phyloP scores from a whole-genome alignment of 2,329 filamentous ascomycete genomes.

The Alternaria brassicae region DNA sequence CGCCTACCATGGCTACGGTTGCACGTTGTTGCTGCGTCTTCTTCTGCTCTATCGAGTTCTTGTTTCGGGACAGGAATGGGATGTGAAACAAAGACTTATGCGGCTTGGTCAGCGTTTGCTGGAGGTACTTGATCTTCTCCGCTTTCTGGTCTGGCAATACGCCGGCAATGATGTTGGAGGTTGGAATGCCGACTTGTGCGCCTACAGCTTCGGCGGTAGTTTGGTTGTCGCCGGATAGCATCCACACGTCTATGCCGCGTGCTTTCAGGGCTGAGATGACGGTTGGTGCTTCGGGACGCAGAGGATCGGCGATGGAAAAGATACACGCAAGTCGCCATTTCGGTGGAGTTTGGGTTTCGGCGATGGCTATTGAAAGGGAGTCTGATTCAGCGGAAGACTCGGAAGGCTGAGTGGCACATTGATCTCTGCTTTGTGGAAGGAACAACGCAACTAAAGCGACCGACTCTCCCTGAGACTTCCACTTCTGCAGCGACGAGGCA shows the following conservation, averaged over 20 bases:
- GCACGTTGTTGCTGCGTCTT: constrained; percentile 52
- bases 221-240: constrained; percentile 92
- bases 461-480: constrained; percentile 54
- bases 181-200: constrained; percentile 73
- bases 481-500: constrained; percentile 39
- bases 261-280: constrained; percentile 71
- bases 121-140: constrained; percentile 66
- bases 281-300: constrained; percentile 73
- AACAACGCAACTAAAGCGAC: constrained; percentile 50
- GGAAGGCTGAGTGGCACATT: background rate
- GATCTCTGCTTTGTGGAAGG: background rate
- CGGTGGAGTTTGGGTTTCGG: background rate
- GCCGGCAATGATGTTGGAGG: constrained; percentile 79
- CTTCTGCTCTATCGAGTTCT: background rate
- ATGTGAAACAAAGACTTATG: constrained; percentile 24
- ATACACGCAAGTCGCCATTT: constrained; percentile 64
- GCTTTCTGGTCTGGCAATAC: constrained; percentile 86
- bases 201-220: constrained; percentile 84
- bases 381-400: background rate
- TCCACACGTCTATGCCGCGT: constrained; percentile 78
- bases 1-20: constrained; percentile 82
- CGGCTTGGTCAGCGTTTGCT: constrained; percentile 44
- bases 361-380: background rate
- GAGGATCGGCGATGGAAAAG: constrained; percentile 80
- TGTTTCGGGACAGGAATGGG: constrained; percentile 16